phyloP scores from a whole-genome alignment of 176 grass and related monocot species.

The Bonia amplexicaulis region DNA sequence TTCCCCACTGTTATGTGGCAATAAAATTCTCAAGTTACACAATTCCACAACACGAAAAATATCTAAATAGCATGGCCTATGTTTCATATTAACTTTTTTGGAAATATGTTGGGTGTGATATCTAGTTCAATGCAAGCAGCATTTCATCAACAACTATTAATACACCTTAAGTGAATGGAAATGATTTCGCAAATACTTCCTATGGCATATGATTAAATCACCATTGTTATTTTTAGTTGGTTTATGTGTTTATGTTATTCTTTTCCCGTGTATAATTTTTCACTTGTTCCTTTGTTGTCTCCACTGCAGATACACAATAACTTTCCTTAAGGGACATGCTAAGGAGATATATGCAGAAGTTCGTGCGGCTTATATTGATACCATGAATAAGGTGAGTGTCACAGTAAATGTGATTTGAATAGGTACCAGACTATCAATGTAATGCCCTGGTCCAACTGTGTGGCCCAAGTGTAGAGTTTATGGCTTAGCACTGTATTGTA shows the following conservation, averaged over 20 bases:
- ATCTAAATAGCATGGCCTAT: neutral
- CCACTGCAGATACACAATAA: constrained; percentile 68
- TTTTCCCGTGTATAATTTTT: neutral
- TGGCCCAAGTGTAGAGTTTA: neutral
- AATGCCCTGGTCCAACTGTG: neutral
- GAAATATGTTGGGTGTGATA: neutral
- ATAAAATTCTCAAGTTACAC: neutral
- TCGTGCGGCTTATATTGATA: constrained; percentile 90
- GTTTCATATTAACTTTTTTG: neutral
- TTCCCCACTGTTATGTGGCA: neutral
- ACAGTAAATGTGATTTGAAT: constrained; percentile 14
- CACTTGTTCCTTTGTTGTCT: neutral
- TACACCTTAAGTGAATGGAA: neutral
- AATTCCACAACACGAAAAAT: neutral
- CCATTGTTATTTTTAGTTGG: constrained; percentile 10
- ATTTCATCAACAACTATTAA: neutral
- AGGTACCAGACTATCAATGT: neutral
- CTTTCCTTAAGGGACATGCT: constrained; percentile 94
- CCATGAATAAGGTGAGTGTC: constrained; percentile 92
- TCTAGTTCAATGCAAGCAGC: neutral
- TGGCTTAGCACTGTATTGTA: neutral
- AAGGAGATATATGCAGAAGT: constrained; percentile 98
- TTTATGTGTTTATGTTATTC: neutral
- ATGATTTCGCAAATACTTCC: neutral
- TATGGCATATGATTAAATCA: constrained; percentile 14